phyloP scores from a whole-genome alignment of 371 early-diverging fungal species.

The Fennellomyces sp. region DNA sequence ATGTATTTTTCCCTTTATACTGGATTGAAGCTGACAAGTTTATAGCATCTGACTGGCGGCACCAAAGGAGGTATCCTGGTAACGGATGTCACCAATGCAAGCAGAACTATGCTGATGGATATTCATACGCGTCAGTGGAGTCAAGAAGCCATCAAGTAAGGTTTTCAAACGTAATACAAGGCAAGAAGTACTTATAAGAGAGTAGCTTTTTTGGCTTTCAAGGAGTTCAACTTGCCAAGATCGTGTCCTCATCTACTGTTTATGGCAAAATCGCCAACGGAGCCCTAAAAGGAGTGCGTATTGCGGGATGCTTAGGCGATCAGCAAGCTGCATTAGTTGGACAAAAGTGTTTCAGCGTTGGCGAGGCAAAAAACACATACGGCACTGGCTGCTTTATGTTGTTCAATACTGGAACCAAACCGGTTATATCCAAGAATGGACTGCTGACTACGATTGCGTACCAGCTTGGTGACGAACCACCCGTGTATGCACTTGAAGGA shows the following conservation, averaged over 20 bases:
- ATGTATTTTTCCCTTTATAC: too few relatives aligned
- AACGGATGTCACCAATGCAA: conserved; percentile 96
- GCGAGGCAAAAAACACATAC: conserved; percentile 90
- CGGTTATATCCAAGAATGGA: conserved; percentile 82
- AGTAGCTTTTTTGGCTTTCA: conserved; percentile 43
- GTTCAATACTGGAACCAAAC: conserved; percentile 85
- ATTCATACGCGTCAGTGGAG: conserved; percentile 84
- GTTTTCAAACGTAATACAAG: not conserved
- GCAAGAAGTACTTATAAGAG: not conserved
- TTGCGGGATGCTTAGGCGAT: conserved; percentile 91
- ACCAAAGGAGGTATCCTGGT: conserved; percentile 83
- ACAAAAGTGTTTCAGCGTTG: conserved; percentile 80
- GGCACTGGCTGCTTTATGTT: conserved; percentile 98
- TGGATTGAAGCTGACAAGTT: too few relatives aligned
- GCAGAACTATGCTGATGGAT: conserved; percentile 94
- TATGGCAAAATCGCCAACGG: conserved; percentile 72
- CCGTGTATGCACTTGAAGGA: conserved; percentile 93
- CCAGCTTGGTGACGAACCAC: conserved; percentile 76
- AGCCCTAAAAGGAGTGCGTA: conserved; percentile 68
- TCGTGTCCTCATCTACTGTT: conserved; percentile 83
- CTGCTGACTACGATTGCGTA: conserved; percentile 93
- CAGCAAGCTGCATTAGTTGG: conserved; percentile 98
- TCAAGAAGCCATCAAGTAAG: conserved; percentile 68
- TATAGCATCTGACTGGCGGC: conserved; percentile 4
- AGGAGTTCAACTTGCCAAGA: conserved; percentile 66